Evolutionary conservation across 225 moss, liverwort and hornwort genomes (phyloP), one percentile per base, ranked within the genome.

Genomic region (Pseudoscleropodium purum): DNA sequence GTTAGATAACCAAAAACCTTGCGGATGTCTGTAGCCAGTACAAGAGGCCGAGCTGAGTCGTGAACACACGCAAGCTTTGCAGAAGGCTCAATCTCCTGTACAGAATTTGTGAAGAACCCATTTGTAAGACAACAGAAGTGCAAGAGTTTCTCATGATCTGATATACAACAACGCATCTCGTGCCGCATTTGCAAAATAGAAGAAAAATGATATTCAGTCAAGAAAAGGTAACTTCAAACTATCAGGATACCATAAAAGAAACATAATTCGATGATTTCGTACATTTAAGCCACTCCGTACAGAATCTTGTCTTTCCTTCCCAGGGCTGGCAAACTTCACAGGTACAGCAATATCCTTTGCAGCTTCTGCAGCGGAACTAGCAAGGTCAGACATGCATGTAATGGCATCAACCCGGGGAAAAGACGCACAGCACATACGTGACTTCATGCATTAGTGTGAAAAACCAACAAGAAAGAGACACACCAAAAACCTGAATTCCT

Each of bases 291-390:
- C 98, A 89, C 95, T 98, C 70, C 92, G 93, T 63, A 98, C 96
- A 76, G 96, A 97, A 87, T 98, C 94, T 93, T 98, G 98, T 85
- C 98, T 94, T 93, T 97, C 98, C 92, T 97, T 98, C 69, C 98
- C 98, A 60, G 97, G 97, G 27, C 96, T 87, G 39, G 97, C 98
- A 83, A 98, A 98, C 85, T 97, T 97, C 25, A 97, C 43, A 75
- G 87, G 91, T 74, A 94, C 79, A 57, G 67, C 88, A 59, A 91
- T 79, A 79, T 91, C 90, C 83, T 91, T 91, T 21, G 91, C 96
- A 92, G 93, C 96, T 89, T 93, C 93, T 95, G 87, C 90, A 92
- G 64, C 36, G 33, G 37, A 64, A 68, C 61, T 30, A 75, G 49
- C 26, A 56, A 65, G 65, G 68, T 87, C 68, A 92, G 85, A 62